Percentiles rank a stretch among this genome's conserved stretches.
phyloP scores from a whole-genome alignment of 2,329 filamentous ascomycete species.

The Mycocentrospora acerina region DNA sequence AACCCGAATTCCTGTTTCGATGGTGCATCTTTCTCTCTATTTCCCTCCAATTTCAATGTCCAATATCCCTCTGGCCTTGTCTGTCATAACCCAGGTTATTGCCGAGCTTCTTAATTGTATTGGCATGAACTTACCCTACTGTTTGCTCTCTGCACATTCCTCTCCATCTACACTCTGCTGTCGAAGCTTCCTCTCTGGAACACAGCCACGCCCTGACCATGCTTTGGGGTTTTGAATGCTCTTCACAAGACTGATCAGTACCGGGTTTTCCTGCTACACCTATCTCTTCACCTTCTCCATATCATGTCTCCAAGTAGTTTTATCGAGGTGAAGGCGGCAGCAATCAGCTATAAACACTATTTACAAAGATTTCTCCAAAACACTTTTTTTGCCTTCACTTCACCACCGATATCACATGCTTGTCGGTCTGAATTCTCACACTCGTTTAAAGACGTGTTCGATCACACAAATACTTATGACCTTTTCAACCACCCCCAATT shows the following conservation, averaged over 20 bases:
- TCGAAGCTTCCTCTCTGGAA: neutral
- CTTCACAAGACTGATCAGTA: neutral
- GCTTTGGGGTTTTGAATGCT: conserved; percentile 1
- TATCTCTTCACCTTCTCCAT: conserved; percentile 9
- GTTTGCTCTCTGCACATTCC: no score
- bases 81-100: no score
- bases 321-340: conserved; percentile 6
- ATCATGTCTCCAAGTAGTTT: neutral
- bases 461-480: conserved; percentile 2
- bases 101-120: no score
- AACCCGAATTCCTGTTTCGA: no score
- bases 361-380: neutral
- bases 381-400: conserved; percentile 8
- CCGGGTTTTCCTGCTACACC: conserved; percentile 6
- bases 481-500: neutral
- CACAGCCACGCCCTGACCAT: conserved; percentile 1
- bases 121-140: no score
- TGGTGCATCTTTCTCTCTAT: no score
- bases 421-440: conserved; percentile 2
- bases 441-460: conserved; percentile 1
- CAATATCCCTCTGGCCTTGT: no score
- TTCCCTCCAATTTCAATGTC: no score
- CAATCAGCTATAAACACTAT: conserved; percentile 4
- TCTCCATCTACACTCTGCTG: no score
- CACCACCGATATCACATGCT: conserved; percentile 5